Conservation (phyloP, 139 green algal genomes). For the Limnomonas spitsbergensis region DNA sequence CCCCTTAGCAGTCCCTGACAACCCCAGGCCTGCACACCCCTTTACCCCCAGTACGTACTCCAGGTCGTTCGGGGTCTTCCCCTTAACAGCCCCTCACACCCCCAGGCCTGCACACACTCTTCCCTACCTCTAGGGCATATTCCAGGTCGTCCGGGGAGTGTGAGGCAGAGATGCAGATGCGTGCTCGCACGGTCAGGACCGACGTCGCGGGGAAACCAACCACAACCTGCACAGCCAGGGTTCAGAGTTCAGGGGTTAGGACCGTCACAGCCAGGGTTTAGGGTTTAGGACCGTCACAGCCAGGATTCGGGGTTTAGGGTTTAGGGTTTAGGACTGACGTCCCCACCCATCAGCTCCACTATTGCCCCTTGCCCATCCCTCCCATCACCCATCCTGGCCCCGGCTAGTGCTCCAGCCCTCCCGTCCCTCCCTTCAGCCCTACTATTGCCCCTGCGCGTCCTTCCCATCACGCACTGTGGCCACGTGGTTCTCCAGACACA, state of each 20-base stretch:
- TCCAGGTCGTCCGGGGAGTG: slow-evolving; percentile 90
- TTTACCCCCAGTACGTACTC: slow-evolving; percentile 82
- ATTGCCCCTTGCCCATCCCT: too few species aligned
- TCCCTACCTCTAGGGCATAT: slow-evolving; percentile 79
- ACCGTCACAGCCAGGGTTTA: too few species aligned
- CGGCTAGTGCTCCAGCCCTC: too few species aligned
- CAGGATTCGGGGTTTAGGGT: too few species aligned
- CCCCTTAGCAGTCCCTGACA: neutral
- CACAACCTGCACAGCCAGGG: slow-evolving; percentile 77
- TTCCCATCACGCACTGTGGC: slow-evolving; percentile 38
- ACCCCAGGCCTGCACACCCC: slow-evolving; percentile 7
- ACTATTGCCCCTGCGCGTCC: too few species aligned
- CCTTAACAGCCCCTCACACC: slow-evolving; percentile 12
- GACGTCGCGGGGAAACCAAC: slow-evolving; percentile 96
- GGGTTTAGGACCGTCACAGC: too few species aligned
- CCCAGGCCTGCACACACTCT: too few species aligned
- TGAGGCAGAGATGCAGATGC: slow-evolving; percentile 92
- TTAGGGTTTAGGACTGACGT: too few species aligned
- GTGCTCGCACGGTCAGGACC: slow-evolving; percentile 74
- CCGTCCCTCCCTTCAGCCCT: too few species aligned
- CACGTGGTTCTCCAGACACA: slow-evolving; percentile 70
- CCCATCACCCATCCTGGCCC: too few species aligned
- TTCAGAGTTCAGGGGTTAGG: too few species aligned
- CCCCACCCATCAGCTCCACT: too few species aligned
- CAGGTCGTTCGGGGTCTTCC: slow-evolving; percentile 85